A percentile compares a stretch with the other conserved stretches of the same genome.
phyloP scores from a whole-genome alignment of 768 basidiomycete genomes.

The Krasilnikovozyma curviuscula region DNA sequence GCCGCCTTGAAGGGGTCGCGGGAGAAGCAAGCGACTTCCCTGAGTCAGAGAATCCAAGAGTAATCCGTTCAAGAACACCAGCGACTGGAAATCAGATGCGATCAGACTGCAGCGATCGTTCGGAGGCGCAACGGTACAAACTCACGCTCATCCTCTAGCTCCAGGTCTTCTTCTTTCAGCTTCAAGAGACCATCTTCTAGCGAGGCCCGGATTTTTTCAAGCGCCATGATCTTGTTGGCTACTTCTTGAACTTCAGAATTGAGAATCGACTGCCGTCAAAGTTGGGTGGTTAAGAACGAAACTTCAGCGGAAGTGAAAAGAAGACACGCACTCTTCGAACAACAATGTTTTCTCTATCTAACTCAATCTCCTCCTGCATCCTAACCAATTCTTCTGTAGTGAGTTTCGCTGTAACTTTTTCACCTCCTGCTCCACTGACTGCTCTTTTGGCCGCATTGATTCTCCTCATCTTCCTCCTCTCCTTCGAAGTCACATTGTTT shows the following conservation, averaged over 20 bases:
- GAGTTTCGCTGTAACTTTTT: constrained; percentile 44
- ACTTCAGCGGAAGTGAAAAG: background rate
- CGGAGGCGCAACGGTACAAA: constrained; percentile 7
- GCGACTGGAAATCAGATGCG: too few species aligned
- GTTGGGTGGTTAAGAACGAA: too few species aligned
- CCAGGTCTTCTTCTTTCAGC: constrained; percentile 84
- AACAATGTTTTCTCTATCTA: constrained; percentile 81
- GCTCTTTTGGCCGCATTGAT: constrained; percentile 30
- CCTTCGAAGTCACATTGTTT: constrained; percentile 41
- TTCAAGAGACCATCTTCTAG: constrained; percentile 66
- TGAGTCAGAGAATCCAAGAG: background rate
- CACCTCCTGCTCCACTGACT: constrained; percentile 45
- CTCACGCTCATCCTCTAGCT: constrained; percentile 88
- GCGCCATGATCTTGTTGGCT: constrained; percentile 64
- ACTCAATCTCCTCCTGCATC: constrained; percentile 66
- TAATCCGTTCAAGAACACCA: too few species aligned
- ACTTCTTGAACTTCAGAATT: constrained; percentile 76
- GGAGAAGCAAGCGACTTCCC: background rate
- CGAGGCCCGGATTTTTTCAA: constrained; percentile 60
- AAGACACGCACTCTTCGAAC: constrained; percentile 52
- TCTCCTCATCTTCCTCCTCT: constrained; percentile 12
- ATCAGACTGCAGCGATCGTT: background rate
- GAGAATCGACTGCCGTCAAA: constrained; percentile 45
- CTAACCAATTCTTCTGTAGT: constrained; percentile 66
- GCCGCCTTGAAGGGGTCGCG: background rate